These are phyloP conservation scores for Pleurotus djamor DNA, from an alignment of 768 basidiomycete species.

Conservation along the genomic window DNA sequence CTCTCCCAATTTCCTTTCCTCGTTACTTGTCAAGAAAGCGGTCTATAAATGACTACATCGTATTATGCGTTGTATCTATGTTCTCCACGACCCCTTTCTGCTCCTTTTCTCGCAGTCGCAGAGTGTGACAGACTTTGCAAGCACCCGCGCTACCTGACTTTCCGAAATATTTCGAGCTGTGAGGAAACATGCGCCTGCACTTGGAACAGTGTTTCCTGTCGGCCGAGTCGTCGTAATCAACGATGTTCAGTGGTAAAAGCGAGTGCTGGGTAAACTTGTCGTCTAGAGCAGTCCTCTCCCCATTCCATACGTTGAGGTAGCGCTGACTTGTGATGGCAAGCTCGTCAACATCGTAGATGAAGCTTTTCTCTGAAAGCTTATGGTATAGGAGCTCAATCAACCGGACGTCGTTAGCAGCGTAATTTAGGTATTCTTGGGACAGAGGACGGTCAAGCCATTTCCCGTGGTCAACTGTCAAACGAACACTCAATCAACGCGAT, in stretches of 20 bases:
- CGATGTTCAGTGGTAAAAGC: constrained; percentile 1
- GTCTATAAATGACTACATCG: neutral
- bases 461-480: neutral
- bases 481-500: neutral
- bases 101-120: neutral
- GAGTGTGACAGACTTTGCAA: neutral
- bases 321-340: neutral
- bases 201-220: neutral
- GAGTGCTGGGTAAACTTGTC: neutral
- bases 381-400: neutral
- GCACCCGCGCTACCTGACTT: neutral
- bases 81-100: neutral
- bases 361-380: neutral
- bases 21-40: no score
- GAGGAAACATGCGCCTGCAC: neutral
- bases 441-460: neutral
- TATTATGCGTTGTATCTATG: neutral
- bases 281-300: neutral
- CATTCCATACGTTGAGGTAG: neutral
- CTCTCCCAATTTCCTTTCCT: no score
- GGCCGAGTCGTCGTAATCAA: neutral
- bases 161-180: neutral
- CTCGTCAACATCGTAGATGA: neutral
- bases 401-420: neutral
- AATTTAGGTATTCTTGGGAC: neutral